These are phyloP conservation scores for Mortierella sp. DNA, from an alignment of 371 early-diverging fungal species.

Conservation along the genomic window DNA sequence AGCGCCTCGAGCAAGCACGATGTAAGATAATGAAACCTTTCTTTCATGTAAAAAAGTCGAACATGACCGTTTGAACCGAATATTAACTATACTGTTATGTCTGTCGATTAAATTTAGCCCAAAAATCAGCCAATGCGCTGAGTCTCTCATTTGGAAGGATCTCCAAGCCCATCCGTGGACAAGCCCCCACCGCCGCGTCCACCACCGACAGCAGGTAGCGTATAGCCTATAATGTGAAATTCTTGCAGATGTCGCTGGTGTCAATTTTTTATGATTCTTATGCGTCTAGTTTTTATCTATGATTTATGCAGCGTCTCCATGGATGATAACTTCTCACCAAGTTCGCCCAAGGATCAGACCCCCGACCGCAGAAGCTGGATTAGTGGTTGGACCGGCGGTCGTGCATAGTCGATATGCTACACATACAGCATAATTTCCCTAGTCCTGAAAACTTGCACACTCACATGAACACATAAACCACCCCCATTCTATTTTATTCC, in stretches of 20 bases:
- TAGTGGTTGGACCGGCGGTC: constrained; percentile 29
- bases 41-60: background rate
- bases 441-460: background rate
- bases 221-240: too few species aligned
- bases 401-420: too few species aligned
- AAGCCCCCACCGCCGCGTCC: constrained; percentile 62
- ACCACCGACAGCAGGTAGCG: constrained; percentile 24
- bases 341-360: constrained; percentile 45
- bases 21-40: constrained; percentile 50
- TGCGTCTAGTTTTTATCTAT: background rate
- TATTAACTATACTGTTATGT: background rate
- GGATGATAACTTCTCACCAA: constrained; percentile 42
- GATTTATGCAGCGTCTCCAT: background rate
- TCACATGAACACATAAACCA: background rate
- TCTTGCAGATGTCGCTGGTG: too few species aligned
- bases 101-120: constrained; percentile 38
- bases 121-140: constrained; percentile 71
- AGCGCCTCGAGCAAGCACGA: constrained; percentile 83
- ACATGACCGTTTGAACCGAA: background rate
- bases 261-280: background rate
- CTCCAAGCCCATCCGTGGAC: constrained; percentile 95
- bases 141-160: constrained; percentile 86
- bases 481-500: background rate
- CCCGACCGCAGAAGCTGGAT: constrained; percentile 53
- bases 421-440: background rate